Conservation (phyloP, 257 asterid species). For the Forsythia suspensa region DNA sequence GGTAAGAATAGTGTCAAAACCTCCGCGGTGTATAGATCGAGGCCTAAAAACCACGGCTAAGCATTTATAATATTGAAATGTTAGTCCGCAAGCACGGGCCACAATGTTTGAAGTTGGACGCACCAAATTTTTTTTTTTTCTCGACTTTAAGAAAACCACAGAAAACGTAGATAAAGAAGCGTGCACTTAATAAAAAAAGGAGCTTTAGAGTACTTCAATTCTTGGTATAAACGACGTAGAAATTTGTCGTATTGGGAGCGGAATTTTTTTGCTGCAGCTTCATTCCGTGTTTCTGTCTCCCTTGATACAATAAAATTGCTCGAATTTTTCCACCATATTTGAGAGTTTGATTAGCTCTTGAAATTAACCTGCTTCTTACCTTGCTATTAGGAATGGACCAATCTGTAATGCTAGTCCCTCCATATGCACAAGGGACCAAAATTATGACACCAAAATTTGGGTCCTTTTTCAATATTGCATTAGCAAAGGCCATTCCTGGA, state of each 20-base stretch:
- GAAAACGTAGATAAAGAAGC: no score
- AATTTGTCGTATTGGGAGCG: neutral
- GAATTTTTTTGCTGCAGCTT: neutral
- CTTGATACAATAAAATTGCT: constrained; percentile 49
- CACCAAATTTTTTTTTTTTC: no score
- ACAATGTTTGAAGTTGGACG: no score
- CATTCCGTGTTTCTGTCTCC: constrained; percentile 32
- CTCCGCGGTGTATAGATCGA: no score
- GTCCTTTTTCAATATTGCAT: constrained; percentile 20
- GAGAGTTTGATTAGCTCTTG: constrained; percentile 26
- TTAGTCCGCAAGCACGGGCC: no score
- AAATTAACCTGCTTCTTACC: constrained; percentile 11
- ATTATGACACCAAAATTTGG: constrained; percentile 24
- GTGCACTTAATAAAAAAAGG: constrained; percentile 20
- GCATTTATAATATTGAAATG: no score
- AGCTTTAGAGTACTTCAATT: constrained; percentile 8
- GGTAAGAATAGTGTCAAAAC: no score
- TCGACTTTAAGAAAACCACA: no score
- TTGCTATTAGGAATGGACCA: constrained; percentile 23
- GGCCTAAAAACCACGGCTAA: no score
- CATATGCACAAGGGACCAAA: constrained; percentile 50
- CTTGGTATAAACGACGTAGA: neutral
- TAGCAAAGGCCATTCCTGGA: constrained; percentile 50
- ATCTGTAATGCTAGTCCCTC: constrained; percentile 32
- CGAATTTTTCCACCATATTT: constrained; percentile 31